Evolutionary conservation across 176 grass and related monocot genomes (phyloP), one percentile per base, ranked within the genome.

Genomic region (Eragrostis nindensis): DNA sequence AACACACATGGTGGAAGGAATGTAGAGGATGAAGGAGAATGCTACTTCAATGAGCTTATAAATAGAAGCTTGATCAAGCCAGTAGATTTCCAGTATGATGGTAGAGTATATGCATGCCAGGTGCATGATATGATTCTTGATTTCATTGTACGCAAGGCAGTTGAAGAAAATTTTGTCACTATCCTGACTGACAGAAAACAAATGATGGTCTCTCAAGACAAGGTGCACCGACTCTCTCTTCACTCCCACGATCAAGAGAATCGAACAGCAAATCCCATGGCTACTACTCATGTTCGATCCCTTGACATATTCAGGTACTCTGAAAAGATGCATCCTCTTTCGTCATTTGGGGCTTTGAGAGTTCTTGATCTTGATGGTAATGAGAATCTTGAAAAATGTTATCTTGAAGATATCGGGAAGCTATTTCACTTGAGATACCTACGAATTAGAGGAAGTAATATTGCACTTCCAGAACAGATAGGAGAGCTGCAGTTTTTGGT

Each of bases 31-130:
- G 85, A 79, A 78, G 89, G 80, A 6, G 85, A 87, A 71, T 83
- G 44, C 57, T 91, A 88, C 84, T 91, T 91, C 75, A 91, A 91
- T 80, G 89, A 91, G 73, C 81, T 91, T 49, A 76, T 91, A 70
- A 88, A 91, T n/a, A 91, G 80, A 78, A 87, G 85, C 49, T 62
- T 91, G 72, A 70, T 91, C 30, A 80, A 91, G 42, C 80, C 85
- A 8, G 30, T 71, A 19, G 56, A 62, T 55, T 71, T 81, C 19
- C 29, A 68, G 6, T 79, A 84, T 11, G 71, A 88, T 42, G 81
- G 62, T 59, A 62, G 49, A 80, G 59, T 79, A 7, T 22, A 41
- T 42, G 9, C 84, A 27, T 91, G 80, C 19, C 54, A 39, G 17
- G 62, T 91, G 17, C 85, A 91, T 80, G 84, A 89, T 71, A 66